Evolutionary conservation across 495 filamentous ascomycete genomes (phyloP).

Genomic region (Aspergillus indologenus): DNA sequence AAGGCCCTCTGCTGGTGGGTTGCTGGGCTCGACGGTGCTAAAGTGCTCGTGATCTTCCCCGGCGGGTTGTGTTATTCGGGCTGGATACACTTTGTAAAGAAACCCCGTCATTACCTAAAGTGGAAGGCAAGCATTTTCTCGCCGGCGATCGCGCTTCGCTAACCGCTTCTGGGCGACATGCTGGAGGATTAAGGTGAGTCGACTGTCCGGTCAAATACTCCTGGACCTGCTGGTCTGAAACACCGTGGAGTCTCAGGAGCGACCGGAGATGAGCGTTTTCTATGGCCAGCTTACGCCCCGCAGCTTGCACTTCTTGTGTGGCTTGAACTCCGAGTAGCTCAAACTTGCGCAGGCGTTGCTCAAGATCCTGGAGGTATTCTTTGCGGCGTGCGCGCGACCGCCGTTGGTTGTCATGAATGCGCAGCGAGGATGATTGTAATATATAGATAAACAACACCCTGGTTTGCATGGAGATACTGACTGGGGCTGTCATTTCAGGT

Average conservation of each 20-base stretch:
- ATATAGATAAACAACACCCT: too few species aligned
- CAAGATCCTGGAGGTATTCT: constrained; percentile 65
- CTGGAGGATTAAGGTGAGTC: not conserved
- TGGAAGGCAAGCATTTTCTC: too few species aligned
- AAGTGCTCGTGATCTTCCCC: too few species aligned
- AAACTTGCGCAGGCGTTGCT: constrained; percentile 53
- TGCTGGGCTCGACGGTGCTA: too few species aligned
- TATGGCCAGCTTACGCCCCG: not conserved
- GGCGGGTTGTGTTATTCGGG: too few species aligned
- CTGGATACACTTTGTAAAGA: too few species aligned
- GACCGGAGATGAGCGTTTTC: not conserved
- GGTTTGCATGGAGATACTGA: not conserved
- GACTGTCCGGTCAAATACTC: not conserved
- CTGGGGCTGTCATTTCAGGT: not conserved
- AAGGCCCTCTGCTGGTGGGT: too few species aligned
- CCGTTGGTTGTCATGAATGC: constrained; percentile 64
- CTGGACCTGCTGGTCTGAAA: not conserved
- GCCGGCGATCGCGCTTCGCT: not conserved
- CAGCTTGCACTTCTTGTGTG: constrained; percentile 29
- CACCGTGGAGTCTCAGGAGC: not conserved
- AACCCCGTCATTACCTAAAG: too few species aligned
- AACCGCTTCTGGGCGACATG: not conserved
- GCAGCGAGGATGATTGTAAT: not conserved
- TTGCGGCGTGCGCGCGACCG: constrained; percentile 67
- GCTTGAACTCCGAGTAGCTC: constrained; percentile 59